Evolutionary conservation across 2,329 filamentous ascomycete species (phyloP).

Genomic region (Cercospora janseana): DNA sequence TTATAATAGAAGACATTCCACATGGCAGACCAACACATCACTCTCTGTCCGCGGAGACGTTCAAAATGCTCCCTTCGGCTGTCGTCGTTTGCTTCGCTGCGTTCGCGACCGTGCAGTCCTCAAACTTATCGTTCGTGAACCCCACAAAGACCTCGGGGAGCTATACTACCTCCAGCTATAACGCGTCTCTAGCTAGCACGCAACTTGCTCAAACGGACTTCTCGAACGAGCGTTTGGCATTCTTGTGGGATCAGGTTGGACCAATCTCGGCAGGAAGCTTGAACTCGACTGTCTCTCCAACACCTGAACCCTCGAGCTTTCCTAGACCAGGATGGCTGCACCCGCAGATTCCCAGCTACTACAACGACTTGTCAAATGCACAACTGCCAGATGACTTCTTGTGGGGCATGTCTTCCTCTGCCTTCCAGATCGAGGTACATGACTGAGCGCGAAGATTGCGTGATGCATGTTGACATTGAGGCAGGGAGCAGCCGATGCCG

Average conservation of each 20-base stretch:
- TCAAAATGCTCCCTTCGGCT: neutral
- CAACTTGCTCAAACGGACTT: constrained; percentile 47
- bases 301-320: constrained; percentile 37
- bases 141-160: constrained; percentile 11
- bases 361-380: constrained; percentile 35
- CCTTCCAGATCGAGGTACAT: constrained; percentile 36
- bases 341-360: constrained; percentile 42
- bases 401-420: constrained; percentile 37
- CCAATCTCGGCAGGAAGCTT: constrained; percentile 28
- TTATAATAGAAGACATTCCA: no score
- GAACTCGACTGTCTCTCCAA: constrained; percentile 33
- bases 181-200: constrained; percentile 46
- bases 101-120: constrained; percentile 1
- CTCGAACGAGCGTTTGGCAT: constrained; percentile 48
- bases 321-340: constrained; percentile 42
- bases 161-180: constrained; percentile 38
- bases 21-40: neutral
- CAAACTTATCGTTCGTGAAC: constrained; percentile 2
- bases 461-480: neutral
- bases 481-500: constrained; percentile 33
- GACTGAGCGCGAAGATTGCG: neutral
- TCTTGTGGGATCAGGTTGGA: constrained; percentile 37
- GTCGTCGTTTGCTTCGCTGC: neutral
- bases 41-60: neutral
- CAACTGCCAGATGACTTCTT: constrained; percentile 39